Conservation (phyloP, 2,329 filamentous ascomycete genomes). For the Phaeosphaeriaceae sp. region DNA sequence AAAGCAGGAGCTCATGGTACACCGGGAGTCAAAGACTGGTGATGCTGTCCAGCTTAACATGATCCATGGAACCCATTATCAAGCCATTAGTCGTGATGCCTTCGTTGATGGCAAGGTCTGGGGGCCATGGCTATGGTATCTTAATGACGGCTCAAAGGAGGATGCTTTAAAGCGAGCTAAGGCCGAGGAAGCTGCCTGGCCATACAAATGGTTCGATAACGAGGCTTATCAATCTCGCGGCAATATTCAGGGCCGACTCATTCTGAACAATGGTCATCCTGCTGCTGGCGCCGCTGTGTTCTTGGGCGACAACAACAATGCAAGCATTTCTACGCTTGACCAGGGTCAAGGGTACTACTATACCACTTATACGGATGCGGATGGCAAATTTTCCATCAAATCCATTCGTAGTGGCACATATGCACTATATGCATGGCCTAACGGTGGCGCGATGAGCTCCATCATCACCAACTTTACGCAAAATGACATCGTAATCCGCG, state of each 20-base stretch:
- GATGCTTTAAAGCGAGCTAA: conserved; percentile 51
- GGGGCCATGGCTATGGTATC: conserved; percentile 51
- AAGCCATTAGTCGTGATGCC: conserved; percentile 36
- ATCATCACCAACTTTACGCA: conserved; percentile 54
- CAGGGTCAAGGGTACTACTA: conserved; percentile 60
- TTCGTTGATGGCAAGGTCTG: conserved; percentile 47
- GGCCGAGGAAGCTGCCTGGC: conserved; percentile 55
- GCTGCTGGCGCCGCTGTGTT: conserved; percentile 58
- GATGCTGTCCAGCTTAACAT: conserved; percentile 62
- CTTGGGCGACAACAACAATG: conserved; percentile 56
- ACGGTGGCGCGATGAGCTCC: conserved; percentile 53
- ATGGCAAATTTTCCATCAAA: conserved; percentile 53
- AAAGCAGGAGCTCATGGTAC: conserved; percentile 61
- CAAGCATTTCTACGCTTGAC: conserved; percentile 55
- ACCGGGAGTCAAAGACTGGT: conserved; percentile 58
- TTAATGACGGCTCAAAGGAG: conserved; percentile 56
- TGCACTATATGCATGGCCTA: conserved; percentile 59
- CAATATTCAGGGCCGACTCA: conserved; percentile 52
- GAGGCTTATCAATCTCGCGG: conserved; percentile 58
- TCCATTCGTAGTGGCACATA: conserved; percentile 55
- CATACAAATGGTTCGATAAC: conserved; percentile 58
- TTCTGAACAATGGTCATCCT: conserved; percentile 57
- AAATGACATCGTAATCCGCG: conserved; percentile 50
- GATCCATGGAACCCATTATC: conserved; percentile 58
- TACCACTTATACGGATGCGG: conserved; percentile 52